phyloP scores from a whole-genome alignment of 768 basidiomycete genomes.

The Cyathus striatus region DNA sequence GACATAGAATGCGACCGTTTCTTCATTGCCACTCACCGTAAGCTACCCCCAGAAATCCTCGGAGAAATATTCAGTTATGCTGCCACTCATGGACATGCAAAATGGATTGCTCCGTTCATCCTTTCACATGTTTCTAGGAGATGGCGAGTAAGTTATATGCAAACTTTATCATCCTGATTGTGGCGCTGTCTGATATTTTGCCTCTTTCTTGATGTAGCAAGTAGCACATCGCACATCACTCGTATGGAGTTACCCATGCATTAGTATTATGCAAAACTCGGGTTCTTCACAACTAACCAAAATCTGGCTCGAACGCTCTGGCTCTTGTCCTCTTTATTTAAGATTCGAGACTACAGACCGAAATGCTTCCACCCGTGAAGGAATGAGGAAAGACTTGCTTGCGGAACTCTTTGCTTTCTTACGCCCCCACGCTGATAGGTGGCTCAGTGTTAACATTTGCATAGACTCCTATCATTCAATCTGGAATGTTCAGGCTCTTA shows the following conservation, averaged over 20 bases:
- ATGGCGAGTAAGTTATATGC: conserved; percentile 9
- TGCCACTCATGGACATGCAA: neutral
- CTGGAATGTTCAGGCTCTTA: conserved; percentile 7
- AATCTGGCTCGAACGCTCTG: conserved; percentile 2
- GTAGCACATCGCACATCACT: conserved; percentile 2
- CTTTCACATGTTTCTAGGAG: conserved; percentile 7
- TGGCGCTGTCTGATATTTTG: no score
- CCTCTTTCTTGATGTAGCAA: conserved; percentile 3
- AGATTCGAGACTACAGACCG: conserved; percentile 6
- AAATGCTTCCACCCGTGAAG: conserved; percentile 4
- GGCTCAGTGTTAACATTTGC: conserved; percentile 3
- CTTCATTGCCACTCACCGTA: conserved; percentile 7
- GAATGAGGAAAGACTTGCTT: neutral
- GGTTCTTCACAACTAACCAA: conserved; percentile 4
- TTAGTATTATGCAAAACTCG: conserved; percentile 3
- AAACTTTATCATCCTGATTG: no score
- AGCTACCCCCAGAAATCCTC: conserved; percentile 5
- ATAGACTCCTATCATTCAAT: conserved; percentile 6
- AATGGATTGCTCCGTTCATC: conserved; percentile 6
- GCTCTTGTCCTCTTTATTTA: conserved; percentile 2
- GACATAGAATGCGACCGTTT: conserved; percentile 5
- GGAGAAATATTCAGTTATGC: conserved; percentile 6
- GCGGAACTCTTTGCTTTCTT: conserved; percentile 2
- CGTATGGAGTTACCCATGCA: conserved; percentile 5
- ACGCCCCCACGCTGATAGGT: conserved; percentile 4